phyloP scores from a whole-genome alignment of 2,329 filamentous ascomycete genomes.

The Sarocladium oryzae region DNA sequence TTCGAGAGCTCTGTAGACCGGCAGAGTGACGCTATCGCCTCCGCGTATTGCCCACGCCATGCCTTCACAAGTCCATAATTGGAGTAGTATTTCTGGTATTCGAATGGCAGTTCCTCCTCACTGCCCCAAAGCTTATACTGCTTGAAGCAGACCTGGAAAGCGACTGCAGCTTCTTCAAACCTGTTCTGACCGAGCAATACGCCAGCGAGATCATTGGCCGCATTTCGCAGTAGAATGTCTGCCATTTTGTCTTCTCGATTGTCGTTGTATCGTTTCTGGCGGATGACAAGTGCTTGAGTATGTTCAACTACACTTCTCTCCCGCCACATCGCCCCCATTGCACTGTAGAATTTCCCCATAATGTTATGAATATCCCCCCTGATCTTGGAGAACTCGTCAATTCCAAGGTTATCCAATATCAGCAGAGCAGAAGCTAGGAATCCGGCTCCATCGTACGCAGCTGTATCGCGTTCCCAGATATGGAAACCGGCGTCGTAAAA shows the following conservation, averaged over 20 bases:
- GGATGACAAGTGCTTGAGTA: not conserved
- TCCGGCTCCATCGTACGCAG: not conserved
- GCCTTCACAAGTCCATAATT: not conserved
- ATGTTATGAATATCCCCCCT: constrained; percentile 2
- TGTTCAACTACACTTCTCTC: not conserved
- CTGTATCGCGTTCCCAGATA: not conserved
- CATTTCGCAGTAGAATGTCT: not conserved
- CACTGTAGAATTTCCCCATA: constrained; percentile 5
- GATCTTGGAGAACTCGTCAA: not conserved
- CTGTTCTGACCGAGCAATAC: not conserved
- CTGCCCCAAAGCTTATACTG: constrained; percentile 1
- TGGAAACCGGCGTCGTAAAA: constrained; percentile 4
- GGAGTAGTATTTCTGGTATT: constrained; percentile 6
- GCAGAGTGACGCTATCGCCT: not conserved
- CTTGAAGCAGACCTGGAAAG: not conserved
- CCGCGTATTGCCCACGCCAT: not conserved
- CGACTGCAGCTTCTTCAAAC: not conserved
- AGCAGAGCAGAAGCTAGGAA: not conserved
- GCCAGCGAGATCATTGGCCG: constrained; percentile 1
- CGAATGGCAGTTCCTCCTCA: not conserved
- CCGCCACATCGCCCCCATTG: not conserved
- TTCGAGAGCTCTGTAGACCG: not conserved
- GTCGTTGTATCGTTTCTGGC: not conserved
- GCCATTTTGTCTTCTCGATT: not conserved
- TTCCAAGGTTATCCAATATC: not conserved